Base-by-base conservation (phyloP, 1,139 yeast species). In the Suhomyces choctaworum region DNA sequence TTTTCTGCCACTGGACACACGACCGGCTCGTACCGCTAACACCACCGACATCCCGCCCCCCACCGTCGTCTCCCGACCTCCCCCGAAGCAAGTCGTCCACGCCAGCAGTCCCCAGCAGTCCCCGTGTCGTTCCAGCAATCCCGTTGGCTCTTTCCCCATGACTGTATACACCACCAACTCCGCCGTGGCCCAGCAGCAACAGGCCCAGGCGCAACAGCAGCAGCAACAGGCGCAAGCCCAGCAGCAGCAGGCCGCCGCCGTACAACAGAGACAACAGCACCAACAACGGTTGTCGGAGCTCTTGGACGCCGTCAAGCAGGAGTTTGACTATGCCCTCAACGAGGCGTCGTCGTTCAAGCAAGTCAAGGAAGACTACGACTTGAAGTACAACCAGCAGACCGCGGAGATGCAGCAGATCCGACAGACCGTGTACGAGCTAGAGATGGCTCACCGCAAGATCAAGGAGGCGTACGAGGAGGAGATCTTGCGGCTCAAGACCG, bases 391-490 rank as follows among this genome's bases (percentile, higher is more conserved):
- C 58, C 96, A 89, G 64, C 97, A 92, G 62, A 83, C 89, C 36
- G 88, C 87, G 35, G 98, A 92, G 62, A 83, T 92, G 80, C 94
- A 89, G 57, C 95, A 87, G 60, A 90, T 92, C 47, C 78, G 97
- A 54, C 95, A 88, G 56, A 87, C 96, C 12, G 96, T 92, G 32
- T 89, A 83, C 56, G 97, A 92, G 59, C 75, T 92, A 52, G 97
- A 92, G 60, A 78, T 84, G 77, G 94, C 95, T 30, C 97, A 92
- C 65, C 75, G 96, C 50, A 87, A 88, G 60, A 87, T 92, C 76
- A 90, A 90, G 66, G 97, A 90, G 54, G 90, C 94, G 31, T 92
- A 92, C 62, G 97, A 90, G 60, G 96, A 87, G 53, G 97, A 92
- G 62, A 86, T 92, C 44, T 71, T 80, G 57, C 75, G 95, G 47